These are phyloP conservation scores for Cladosporium sp. DNA, from an alignment of 2,329 filamentous ascomycete genomes.

Conservation along the genomic window DNA sequence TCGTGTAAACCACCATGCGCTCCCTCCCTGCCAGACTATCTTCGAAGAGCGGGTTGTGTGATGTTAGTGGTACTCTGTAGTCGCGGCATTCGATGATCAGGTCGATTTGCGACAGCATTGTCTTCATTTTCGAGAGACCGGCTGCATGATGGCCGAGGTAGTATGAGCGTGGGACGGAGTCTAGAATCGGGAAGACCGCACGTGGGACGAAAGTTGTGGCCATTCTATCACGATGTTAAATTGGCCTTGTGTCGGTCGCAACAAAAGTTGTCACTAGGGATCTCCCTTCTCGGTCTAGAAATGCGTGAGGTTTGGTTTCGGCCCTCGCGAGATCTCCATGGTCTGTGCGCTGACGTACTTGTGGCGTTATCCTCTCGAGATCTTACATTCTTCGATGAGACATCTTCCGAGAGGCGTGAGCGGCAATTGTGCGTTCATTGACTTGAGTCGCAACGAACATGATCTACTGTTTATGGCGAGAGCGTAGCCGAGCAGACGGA, in stretches of 20 bases:
- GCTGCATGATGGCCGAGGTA: slow-evolving; percentile 90
- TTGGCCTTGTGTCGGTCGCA: slow-evolving; percentile 6
- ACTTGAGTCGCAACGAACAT: too few relatives aligned
- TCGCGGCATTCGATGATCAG: slow-evolving; percentile 94
- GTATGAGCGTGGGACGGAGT: slow-evolving; percentile 80
- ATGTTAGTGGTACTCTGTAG: slow-evolving; percentile 83
- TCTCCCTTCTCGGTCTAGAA: neutral
- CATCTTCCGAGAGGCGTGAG: too few relatives aligned
- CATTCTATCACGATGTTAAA: slow-evolving; percentile 17
- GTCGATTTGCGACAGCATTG: slow-evolving; percentile 72
- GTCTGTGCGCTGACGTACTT: slow-evolving; percentile 1
- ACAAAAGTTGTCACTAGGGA: neutral
- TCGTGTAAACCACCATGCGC: slow-evolving; percentile 86
- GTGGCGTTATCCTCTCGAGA: slow-evolving; percentile 5
- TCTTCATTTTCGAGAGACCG: slow-evolving; percentile 77
- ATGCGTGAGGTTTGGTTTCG: neutral
- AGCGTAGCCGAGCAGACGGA: neutral
- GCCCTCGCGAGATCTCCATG: neutral
- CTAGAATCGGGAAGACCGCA: slow-evolving; percentile 65
- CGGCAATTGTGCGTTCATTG: too few relatives aligned
- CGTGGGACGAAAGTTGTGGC: slow-evolving; percentile 66
- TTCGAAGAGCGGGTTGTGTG: slow-evolving; percentile 87
- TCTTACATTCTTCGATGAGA: neutral
- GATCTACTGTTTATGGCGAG: neutral
- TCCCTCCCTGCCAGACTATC: slow-evolving; percentile 66